phyloP scores from a whole-genome alignment of 2,329 filamentous ascomycete species.

The Diaporthe aspalathi region DNA sequence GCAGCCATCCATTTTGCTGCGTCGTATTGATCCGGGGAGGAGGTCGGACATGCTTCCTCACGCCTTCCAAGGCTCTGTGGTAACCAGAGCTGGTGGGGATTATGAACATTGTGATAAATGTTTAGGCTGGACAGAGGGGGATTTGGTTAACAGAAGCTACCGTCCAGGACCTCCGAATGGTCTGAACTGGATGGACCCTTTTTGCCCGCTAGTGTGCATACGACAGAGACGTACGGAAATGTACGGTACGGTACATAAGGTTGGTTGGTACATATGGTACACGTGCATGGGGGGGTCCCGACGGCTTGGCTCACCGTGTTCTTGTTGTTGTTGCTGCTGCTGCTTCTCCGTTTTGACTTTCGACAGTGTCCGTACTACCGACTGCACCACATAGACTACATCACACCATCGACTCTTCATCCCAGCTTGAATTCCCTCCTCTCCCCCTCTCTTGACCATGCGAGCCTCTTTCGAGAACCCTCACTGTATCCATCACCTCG shows the following conservation, averaged over 20 bases:
- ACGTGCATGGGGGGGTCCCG: constrained; percentile 2
- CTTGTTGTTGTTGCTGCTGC: too few species aligned
- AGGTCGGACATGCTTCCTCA: neutral
- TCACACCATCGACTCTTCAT: too few species aligned
- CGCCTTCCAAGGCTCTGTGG: constrained; percentile 9
- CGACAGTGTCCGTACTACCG: too few species aligned
- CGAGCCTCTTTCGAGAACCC: neutral
- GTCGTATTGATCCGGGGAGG: too few species aligned
- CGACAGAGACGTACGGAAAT: too few species aligned
- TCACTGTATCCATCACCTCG: constrained; percentile 6
- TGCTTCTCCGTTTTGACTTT: neutral
- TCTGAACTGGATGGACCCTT: constrained; percentile 17
- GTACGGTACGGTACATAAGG: too few species aligned
- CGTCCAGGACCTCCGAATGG: neutral
- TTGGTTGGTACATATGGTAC: too few species aligned
- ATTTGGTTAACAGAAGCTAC: neutral
- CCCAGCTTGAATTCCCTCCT: neutral
- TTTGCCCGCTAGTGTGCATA: neutral
- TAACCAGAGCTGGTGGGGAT: constrained; percentile 1
- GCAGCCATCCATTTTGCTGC: too few species aligned
- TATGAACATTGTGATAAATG: neutral
- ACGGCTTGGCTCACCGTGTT: constrained; percentile 19
- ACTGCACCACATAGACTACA: too few species aligned
- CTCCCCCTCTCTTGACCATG: neutral
- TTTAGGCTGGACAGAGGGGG: rapidly evolving